Conservation (phyloP, 768 basidiomycete genomes). For the Artomyces pyxidatus region DNA sequence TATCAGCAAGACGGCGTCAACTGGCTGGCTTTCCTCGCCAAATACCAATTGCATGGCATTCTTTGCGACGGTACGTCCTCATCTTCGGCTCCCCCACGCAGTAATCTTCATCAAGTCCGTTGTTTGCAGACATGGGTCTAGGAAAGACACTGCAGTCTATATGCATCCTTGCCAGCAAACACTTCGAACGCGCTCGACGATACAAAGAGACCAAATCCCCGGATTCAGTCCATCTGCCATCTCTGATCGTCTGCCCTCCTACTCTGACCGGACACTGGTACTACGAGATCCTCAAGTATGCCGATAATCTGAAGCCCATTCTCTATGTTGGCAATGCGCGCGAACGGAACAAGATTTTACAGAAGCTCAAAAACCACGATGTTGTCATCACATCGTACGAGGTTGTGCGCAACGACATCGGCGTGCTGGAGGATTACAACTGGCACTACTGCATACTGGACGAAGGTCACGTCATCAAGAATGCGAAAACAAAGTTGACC, state of each 20-base stretch:
- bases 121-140: constrained; percentile 99
- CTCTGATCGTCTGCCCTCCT: constrained; percentile 92
- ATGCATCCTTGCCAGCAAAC: constrained; percentile 92
- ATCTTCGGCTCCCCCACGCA: not conserved
- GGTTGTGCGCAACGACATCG: constrained; percentile 90
- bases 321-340: constrained; percentile 84
- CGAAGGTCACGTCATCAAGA: constrained; percentile 98
- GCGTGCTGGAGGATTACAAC: constrained; percentile 58
- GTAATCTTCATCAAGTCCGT: constrained; percentile 5
- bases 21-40: constrained; percentile 97
- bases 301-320: constrained; percentile 73
- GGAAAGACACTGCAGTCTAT: constrained; percentile 98
- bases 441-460: constrained; percentile 98
- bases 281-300: constrained; percentile 93
- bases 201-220: constrained; percentile 58
- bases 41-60: constrained; percentile 96
- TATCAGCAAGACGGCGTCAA: constrained; percentile 99
- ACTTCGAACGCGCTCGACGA: constrained; percentile 73
- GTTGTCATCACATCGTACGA: constrained; percentile 98
- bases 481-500: constrained; percentile 95
- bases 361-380: constrained; percentile 65
- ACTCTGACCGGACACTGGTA: constrained; percentile 99
- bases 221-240: constrained; percentile 81
- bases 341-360: constrained; percentile 64
- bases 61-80: constrained; percentile 80